These are phyloP conservation scores for Umbelopsis vinacea DNA, from an alignment of 192 early-diverging fungal genomes.

Conservation along the genomic window DNA sequence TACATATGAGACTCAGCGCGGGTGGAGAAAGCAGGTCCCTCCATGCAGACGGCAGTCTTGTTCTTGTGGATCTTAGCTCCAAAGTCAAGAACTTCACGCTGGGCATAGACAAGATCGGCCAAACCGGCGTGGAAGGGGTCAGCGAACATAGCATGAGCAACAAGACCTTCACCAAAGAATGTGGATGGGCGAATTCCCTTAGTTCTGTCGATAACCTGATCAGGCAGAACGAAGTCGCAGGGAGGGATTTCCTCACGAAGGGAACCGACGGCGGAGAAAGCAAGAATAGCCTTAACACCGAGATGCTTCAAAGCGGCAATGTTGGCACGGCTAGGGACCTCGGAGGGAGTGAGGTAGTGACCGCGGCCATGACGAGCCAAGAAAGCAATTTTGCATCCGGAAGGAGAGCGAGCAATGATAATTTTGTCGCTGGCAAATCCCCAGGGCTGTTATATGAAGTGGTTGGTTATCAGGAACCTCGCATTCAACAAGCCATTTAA, in stretches of 20 bases:
- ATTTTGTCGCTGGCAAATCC: slow-evolving; percentile 89
- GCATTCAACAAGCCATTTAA: neutral
- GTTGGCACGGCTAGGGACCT: slow-evolving; percentile 95
- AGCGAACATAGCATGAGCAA: slow-evolving; percentile 91
- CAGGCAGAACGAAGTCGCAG: slow-evolving; percentile 92
- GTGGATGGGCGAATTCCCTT: slow-evolving; percentile 93
- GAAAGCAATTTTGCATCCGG: slow-evolving; percentile 89
- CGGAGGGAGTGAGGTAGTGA: slow-evolving; percentile 83
- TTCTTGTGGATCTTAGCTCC: slow-evolving; percentile 63
- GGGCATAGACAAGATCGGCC: slow-evolving; percentile 70
- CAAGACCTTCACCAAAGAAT: slow-evolving; percentile 92
- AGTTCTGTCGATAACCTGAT: slow-evolving; percentile 97
- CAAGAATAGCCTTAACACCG: slow-evolving; percentile 91
- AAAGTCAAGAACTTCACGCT: slow-evolving; percentile 42
- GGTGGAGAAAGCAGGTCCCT: slow-evolving; percentile 98
- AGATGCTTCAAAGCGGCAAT: slow-evolving; percentile 96
- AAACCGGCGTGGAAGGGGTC: slow-evolving; percentile 89
- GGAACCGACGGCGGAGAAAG: slow-evolving; percentile 96
- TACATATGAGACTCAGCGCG: slow-evolving; percentile 97
- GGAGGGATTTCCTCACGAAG: slow-evolving; percentile 93
- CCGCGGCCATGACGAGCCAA: slow-evolving; percentile 93
- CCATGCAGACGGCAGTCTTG: slow-evolving; percentile 96
- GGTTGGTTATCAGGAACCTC: no score
- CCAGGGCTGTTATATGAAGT: slow-evolving; percentile 64
- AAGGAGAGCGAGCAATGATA: slow-evolving; percentile 71